phyloP scores from a whole-genome alignment of 1,284 basidiomycete genomes.

The Microbotryum lychnidis-dioicae region DNA sequence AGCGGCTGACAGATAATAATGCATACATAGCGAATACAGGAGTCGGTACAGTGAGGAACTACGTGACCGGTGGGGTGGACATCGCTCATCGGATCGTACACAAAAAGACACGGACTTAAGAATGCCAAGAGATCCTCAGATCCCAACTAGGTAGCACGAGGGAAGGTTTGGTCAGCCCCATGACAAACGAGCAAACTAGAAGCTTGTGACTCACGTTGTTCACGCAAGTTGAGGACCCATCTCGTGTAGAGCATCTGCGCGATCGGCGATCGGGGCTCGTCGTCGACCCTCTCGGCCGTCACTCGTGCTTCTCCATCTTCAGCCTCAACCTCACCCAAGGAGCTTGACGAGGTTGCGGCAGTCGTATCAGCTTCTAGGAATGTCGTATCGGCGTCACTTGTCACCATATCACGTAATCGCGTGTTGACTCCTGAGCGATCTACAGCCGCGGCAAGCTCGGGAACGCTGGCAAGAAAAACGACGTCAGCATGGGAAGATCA shows the following conservation, averaged over 20 bases:
- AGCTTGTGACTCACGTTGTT: conserved; percentile 19
- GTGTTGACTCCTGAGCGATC: not conserved
- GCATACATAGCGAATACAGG: no score
- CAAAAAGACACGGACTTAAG: no score
- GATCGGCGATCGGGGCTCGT: conserved; percentile 54
- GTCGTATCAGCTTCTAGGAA: conserved; percentile 41
- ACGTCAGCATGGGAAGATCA: not conserved
- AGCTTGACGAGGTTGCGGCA: conserved; percentile 58
- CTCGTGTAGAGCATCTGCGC: conserved; percentile 89
- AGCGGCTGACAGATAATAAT: no score
- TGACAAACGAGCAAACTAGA: not conserved
- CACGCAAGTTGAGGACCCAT: conserved; percentile 80
- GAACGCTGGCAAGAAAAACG: conserved; percentile 3
- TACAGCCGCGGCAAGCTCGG: not conserved
- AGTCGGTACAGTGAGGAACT: no score
- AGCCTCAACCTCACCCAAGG: conserved; percentile 50
- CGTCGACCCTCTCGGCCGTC: conserved; percentile 12
- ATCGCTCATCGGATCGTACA: no score
- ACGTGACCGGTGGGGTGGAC: no score
- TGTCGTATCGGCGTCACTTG: conserved; percentile 1
- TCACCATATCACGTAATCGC: not conserved
- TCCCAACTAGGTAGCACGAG: no score
- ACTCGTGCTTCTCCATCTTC: conserved; percentile 39
- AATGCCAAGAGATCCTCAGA: no score
- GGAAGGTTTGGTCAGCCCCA: not conserved